phyloP scores from a whole-genome alignment of 306 rosid species.

The Rosa lucieae region DNA sequence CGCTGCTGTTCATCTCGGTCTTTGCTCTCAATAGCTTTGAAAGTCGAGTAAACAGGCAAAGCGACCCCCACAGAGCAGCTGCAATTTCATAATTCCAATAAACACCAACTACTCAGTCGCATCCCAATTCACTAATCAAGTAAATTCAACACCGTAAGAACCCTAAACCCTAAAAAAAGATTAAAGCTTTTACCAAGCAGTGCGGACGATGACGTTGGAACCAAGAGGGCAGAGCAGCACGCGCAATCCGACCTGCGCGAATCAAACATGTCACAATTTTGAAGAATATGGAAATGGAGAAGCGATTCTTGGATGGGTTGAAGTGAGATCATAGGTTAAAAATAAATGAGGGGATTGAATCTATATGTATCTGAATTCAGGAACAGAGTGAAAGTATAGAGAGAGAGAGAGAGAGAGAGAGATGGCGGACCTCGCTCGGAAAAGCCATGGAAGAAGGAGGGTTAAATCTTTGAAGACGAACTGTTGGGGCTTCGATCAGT shows the following conservation, averaged over 20 bases:
- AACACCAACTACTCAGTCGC: not conserved
- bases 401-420: slow-evolving; percentile 7
- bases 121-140: not conserved
- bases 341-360: not conserved
- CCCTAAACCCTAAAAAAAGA: not conserved
- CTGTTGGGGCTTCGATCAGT: too few relatives aligned
- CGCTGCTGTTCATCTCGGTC: slow-evolving; percentile 44
- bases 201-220: slow-evolving; percentile 40
- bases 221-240: slow-evolving; percentile 37
- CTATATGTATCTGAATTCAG: not conserved
- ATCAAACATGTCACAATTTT: not conserved
- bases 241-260: slow-evolving; percentile 45
- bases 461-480: too few relatives aligned
- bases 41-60: slow-evolving; percentile 56
- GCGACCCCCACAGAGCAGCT: slow-evolving; percentile 55
- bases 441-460: too few relatives aligned
- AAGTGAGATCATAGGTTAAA: not conserved
- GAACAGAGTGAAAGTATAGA: not conserved
- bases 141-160: not conserved
- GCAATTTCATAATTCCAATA: slow-evolving; percentile 11
- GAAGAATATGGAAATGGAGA: not conserved
- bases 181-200: slow-evolving; percentile 42
- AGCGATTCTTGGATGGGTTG: not conserved
- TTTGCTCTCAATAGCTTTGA: slow-evolving; percentile 59
- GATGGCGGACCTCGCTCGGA: not conserved